Conservation (phyloP, 305 asterid species). For the Fraxinus baroniana region DNA sequence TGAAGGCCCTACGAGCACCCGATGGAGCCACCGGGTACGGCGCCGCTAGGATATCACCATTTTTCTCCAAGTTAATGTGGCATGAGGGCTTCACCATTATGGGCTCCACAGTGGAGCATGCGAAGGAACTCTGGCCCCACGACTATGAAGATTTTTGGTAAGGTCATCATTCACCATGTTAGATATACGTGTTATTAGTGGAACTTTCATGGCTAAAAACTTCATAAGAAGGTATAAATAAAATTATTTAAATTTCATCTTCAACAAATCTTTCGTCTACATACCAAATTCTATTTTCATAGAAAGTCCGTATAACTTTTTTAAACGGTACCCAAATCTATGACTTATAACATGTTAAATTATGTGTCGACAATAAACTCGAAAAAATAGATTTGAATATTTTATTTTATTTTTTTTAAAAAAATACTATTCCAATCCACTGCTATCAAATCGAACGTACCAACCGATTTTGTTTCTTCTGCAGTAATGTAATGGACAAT, state of each 20-base stretch:
- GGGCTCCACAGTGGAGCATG: slow-evolving; percentile 69
- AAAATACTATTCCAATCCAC: no score
- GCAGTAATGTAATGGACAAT: slow-evolving; percentile 62
- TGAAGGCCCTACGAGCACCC: slow-evolving; percentile 45
- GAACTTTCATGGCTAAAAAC: neutral
- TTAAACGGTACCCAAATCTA: slow-evolving; percentile 8
- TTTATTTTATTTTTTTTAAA: no score
- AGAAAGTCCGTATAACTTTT: neutral
- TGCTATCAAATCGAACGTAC: neutral
- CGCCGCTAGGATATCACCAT: slow-evolving; percentile 59
- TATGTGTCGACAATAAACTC: neutral
- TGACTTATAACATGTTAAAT: neutral
- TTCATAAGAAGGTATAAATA: neutral
- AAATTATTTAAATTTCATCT: neutral
- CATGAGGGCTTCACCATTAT: slow-evolving; percentile 84
- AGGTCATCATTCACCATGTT: slow-evolving; percentile 15
- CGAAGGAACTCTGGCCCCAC: slow-evolving; percentile 67
- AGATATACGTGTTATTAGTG: neutral
- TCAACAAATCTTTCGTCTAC: neutral
- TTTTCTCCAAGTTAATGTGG: slow-evolving; percentile 70
- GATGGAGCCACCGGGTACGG: slow-evolving; percentile 76
- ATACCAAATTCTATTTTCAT: neutral
- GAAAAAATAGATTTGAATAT: no score
- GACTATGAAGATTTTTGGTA: slow-evolving; percentile 58
- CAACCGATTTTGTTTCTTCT: neutral